Conservation (phyloP, 2,329 filamentous ascomycete genomes). For the Colletotrichum nymphaeae region DNA sequence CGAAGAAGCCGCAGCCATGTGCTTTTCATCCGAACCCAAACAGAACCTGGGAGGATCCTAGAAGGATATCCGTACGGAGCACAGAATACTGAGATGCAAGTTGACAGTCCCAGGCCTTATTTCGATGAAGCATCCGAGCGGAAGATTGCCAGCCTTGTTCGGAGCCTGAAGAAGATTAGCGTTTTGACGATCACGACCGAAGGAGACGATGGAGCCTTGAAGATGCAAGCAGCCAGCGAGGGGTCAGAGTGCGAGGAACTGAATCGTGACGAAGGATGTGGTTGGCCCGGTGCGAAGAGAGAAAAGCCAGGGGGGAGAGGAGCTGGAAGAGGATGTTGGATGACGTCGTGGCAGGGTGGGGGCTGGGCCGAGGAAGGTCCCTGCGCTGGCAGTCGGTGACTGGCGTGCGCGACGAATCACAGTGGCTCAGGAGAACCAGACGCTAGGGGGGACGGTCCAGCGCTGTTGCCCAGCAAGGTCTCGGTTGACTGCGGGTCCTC, state of each 20-base stretch:
- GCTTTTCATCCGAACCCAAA: constrained; percentile 1
- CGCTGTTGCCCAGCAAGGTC: constrained; percentile 21
- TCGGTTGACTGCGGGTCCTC: background rate
- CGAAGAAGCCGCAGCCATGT: background rate
- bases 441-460: background rate
- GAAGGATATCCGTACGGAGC: no score
- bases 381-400: constrained; percentile 8
- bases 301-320: background rate
- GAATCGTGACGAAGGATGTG: background rate
- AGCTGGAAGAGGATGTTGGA: background rate
- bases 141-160: background rate
- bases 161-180: background rate
- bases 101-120: background rate
- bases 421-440: background rate
- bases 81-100: background rate
- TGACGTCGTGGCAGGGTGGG: constrained; percentile 22
- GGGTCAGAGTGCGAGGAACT: background rate
- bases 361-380: constrained; percentile 15
- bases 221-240: background rate
- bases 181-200: background rate
- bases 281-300: constrained; percentile 3
- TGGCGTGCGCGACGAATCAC: background rate
- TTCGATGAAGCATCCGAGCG: background rate
- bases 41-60: background rate
- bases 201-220: background rate